Percentiles rank a stretch among this genome's conserved stretches.
These are phyloP conservation scores for Penicillium thymicola DNA, from an alignment of 2,329 filamentous ascomycete genomes.

Conservation along the genomic window DNA sequence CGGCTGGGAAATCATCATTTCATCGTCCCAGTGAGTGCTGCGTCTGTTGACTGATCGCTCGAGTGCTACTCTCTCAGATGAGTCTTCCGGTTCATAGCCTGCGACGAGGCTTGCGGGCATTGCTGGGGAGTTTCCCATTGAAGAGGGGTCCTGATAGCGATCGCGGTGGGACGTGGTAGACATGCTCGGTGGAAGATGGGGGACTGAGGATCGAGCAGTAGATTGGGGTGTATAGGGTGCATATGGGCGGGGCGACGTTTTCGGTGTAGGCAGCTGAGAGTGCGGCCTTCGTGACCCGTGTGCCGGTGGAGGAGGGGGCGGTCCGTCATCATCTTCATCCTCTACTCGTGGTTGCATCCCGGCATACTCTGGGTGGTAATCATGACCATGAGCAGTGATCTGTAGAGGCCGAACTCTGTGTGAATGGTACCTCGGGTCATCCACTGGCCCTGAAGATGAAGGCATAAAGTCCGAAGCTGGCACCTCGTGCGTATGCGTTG, in stretches of 20 bases:
- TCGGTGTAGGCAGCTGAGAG: conserved; percentile 21
- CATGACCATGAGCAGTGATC: conserved; percentile 22
- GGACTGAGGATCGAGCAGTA: not conserved
- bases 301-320: conserved; percentile 37
- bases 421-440: conserved; percentile 25
- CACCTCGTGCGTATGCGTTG: conserved; percentile 19
- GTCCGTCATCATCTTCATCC: conserved; percentile 42
- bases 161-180: not conserved
- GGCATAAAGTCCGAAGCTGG: conserved; percentile 19
- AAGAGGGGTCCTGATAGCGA: not conserved
- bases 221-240: conserved; percentile 24
- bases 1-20: conserved; percentile 23
- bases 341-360: conserved; percentile 50
- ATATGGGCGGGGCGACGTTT: conserved; percentile 29
- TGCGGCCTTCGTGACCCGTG: conserved; percentile 35
- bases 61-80: conserved; percentile 27
- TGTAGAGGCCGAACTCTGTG: conserved; percentile 27
- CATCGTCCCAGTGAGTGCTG: conserved; percentile 27
- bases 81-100: conserved; percentile 38
- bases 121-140: conserved; percentile 24
- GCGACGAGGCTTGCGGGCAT: conserved; percentile 44
- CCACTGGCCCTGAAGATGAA: conserved; percentile 14
- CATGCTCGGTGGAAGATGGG: not conserved
- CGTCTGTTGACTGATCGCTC: conserved; percentile 30
- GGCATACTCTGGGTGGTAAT: conserved; percentile 39